These are phyloP conservation scores for Candida khao-thaluensis DNA, from an alignment of 805 yeast species.

Conservation along the genomic window DNA sequence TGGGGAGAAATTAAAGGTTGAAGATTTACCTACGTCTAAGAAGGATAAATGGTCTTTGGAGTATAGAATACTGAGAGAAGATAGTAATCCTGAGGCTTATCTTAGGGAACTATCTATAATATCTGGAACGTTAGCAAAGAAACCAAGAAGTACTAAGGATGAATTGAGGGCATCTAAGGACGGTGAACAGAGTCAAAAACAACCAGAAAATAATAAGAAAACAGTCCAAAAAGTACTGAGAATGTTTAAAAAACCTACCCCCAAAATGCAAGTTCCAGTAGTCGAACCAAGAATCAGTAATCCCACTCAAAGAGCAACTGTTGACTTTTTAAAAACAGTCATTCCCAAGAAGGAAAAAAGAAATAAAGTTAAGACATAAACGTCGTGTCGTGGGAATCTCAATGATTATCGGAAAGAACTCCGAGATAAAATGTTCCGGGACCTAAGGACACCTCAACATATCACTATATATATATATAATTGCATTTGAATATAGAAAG, in stretches of 20 bases:
- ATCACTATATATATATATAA: too few species aligned
- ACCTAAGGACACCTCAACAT: too few species aligned
- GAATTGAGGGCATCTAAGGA: too few species aligned
- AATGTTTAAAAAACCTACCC: too few species aligned
- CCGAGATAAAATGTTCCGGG: too few species aligned
- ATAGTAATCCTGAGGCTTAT: constrained; percentile 15
- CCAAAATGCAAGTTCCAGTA: too few species aligned
- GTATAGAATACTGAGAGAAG: constrained; percentile 19
- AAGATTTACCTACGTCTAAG: constrained; percentile 19
- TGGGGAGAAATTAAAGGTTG: constrained; percentile 3
- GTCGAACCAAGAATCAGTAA: too few species aligned
- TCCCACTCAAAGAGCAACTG: not conserved
- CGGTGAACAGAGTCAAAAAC: not conserved
- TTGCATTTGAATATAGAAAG: too few species aligned
- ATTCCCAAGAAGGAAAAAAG: not conserved
- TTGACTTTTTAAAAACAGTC: not conserved
- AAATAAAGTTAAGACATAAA: too few species aligned
- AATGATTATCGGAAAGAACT: too few species aligned
- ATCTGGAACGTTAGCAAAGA: not conserved
- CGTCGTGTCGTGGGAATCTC: too few species aligned
- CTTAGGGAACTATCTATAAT: constrained; percentile 6
- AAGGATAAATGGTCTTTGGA: constrained; percentile 23
- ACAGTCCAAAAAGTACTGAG: too few species aligned
- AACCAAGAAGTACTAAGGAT: not conserved
- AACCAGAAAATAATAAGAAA: not conserved